Percentiles rank a stretch among this genome's conserved stretches.
Evolutionary conservation across 2,329 filamentous ascomycete species (phyloP).

Genomic region (Thelonectria rubi): DNA sequence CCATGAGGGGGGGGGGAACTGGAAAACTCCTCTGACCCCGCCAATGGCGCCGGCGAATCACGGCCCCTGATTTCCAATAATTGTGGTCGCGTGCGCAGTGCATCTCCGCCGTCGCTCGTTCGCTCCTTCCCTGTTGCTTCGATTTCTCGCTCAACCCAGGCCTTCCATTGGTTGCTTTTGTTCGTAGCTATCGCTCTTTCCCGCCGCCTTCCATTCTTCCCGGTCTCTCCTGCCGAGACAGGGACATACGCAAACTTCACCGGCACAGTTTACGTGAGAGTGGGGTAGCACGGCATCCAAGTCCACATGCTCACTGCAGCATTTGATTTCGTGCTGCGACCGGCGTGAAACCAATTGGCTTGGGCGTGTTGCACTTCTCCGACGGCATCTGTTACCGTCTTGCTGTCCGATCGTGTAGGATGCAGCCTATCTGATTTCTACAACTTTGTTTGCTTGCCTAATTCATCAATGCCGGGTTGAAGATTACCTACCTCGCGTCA

Average conservation of each 20-base stretch:
- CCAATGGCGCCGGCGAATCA: constrained; percentile 38
- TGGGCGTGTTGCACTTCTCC: background rate
- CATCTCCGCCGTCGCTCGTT: constrained; percentile 5
- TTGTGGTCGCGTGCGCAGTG: constrained; percentile 21
- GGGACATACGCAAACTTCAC: background rate
- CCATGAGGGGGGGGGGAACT: no score
- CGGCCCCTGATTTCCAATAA: constrained; percentile 41
- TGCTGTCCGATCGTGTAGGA: background rate
- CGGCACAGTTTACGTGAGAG: background rate
- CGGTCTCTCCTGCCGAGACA: background rate
- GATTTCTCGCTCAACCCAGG: background rate
- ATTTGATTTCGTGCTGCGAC: no score
- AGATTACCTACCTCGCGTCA: background rate
- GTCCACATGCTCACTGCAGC: background rate
- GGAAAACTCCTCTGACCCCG: constrained; percentile 21
- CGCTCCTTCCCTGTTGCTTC: background rate
- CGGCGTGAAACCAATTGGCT: background rate
- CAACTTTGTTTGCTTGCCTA: background rate
- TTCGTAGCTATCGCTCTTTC: background rate
- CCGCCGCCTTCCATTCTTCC: background rate
- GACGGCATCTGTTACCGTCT: background rate
- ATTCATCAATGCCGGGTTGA: background rate
- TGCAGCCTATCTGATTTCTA: background rate
- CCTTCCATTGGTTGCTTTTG: no score
- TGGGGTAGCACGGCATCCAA: background rate